Evolutionary conservation across 176 grass and related monocot species (phyloP).

Genomic region (Rhynchospora tenuis): DNA sequence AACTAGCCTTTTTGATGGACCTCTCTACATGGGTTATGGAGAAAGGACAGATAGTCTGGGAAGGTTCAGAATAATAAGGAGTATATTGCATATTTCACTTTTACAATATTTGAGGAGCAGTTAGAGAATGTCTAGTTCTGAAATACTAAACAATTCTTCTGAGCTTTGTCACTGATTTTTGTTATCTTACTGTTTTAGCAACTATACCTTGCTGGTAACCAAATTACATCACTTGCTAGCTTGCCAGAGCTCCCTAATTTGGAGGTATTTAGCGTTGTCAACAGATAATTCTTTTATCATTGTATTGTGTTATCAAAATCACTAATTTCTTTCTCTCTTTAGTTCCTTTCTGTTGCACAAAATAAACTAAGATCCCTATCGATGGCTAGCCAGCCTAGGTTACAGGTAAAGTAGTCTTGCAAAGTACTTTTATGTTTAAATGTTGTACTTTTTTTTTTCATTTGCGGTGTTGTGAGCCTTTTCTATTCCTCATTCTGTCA

Average conservation of each 20-base stretch:
- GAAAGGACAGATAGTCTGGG: not conserved
- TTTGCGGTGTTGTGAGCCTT: slow-evolving; percentile 4
- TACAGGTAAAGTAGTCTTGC: slow-evolving; percentile 58
- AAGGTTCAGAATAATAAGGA: not conserved
- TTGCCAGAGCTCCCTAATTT: slow-evolving; percentile 88
- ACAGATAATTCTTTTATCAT: slow-evolving; percentile 21
- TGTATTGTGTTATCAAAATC: slow-evolving; percentile 10
- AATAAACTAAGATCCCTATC: slow-evolving; percentile 81
- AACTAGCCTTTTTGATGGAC: not conserved
- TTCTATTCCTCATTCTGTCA: slow-evolving; percentile 28
- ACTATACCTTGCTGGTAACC: slow-evolving; percentile 99
- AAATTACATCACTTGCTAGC: slow-evolving; percentile 85
- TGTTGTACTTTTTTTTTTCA: not conserved
- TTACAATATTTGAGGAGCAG: not conserved
- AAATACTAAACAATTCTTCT: slow-evolving; percentile 18
- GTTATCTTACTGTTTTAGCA: slow-evolving; percentile 53
- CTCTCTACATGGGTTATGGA: not conserved
- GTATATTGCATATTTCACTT: not conserved
- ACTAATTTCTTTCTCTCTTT: slow-evolving; percentile 33
- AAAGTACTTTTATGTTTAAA: not conserved
- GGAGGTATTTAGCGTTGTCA: slow-evolving; percentile 63
- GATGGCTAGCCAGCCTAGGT: slow-evolving; percentile 80
- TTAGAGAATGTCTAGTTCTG: not conserved
- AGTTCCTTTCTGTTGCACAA: slow-evolving; percentile 96
- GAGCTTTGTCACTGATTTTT: slow-evolving; percentile 31